Percentiles rank a stretch among this genome's conserved stretches.
Conservation (phyloP, 257 asterid genomes). For the Eucommia ulmoides region DNA sequence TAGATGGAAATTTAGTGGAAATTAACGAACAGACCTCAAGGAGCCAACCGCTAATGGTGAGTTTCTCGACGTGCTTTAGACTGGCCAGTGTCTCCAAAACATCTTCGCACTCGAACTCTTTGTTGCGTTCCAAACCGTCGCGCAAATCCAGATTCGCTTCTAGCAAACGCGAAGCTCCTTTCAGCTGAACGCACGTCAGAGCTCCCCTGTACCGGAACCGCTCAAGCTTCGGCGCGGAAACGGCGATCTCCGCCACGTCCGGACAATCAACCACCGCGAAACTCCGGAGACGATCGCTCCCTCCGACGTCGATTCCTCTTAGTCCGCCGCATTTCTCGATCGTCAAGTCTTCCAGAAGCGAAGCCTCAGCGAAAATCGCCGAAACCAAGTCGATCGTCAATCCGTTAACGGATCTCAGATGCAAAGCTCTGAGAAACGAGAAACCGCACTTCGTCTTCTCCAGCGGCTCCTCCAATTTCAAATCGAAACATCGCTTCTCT, state of each 20-base stretch:
- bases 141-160: constrained; percentile 4
- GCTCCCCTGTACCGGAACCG: constrained; percentile 12
- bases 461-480: neutral
- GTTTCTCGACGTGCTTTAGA: constrained; percentile 15
- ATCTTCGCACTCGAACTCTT: constrained; percentile 17
- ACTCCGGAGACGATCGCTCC: neutral
- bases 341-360: constrained; percentile 11
- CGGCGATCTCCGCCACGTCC: neutral
- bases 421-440: constrained; percentile 6
- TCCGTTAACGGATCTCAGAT: constrained; percentile 12
- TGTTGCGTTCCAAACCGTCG: constrained; percentile 10
- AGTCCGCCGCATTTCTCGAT: constrained; percentile 13
- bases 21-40: constrained; percentile 16
- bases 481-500: neutral
- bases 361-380: constrained; percentile 8
- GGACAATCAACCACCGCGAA: constrained; percentile 10
- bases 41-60: constrained; percentile 20
- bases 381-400: constrained; percentile 5
- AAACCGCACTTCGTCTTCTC: neutral
- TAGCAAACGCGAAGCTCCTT: constrained; percentile 2
- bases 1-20: too few species aligned
- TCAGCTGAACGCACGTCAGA: constrained; percentile 3
- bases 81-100: constrained; percentile 10
- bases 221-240: constrained; percentile 8
- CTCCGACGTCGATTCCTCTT: constrained; percentile 2